These are phyloP conservation scores for Candida caryicola DNA, from an alignment of 805 yeast species.

Conservation along the genomic window DNA sequence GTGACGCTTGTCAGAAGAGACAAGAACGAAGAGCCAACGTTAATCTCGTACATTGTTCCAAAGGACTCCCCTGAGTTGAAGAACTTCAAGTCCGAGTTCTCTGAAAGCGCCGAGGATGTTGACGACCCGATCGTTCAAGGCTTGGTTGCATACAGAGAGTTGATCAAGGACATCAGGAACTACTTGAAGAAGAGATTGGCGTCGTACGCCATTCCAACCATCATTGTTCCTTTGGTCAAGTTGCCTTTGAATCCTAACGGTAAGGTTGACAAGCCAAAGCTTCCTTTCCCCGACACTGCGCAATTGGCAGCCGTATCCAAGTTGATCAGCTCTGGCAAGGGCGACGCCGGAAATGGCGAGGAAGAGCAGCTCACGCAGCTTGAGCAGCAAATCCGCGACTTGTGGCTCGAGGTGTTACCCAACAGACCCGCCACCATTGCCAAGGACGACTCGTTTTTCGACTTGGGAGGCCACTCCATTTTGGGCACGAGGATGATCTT, in stretches of 20 bases:
- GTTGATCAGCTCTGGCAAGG: constrained; percentile 34
- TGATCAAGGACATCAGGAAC: constrained; percentile 78
- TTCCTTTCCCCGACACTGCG: constrained; percentile 90
- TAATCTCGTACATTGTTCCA: constrained; percentile 91
- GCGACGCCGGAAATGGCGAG: constrained; percentile 41
- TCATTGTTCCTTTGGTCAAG: constrained; percentile 81
- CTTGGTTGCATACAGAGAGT: constrained; percentile 66
- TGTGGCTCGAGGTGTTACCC: constrained; percentile 87
- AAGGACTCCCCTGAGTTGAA: constrained; percentile 45
- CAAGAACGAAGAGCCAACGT: constrained; percentile 86
- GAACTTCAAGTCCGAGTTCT: constrained; percentile 47
- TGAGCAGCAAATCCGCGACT: constrained; percentile 68
- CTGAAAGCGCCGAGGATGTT: constrained; percentile 35
- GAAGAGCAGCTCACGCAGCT: constrained; percentile 50
- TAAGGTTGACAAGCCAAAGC: constrained; percentile 93
- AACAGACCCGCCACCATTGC: constrained; percentile 75
- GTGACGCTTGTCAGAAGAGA: constrained; percentile 89
- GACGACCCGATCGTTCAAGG: constrained; percentile 75
- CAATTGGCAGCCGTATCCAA: constrained; percentile 76
- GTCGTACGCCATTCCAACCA: constrained; percentile 87
- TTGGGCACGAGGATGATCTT: constrained; percentile 96
- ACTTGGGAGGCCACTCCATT: constrained; percentile 96
- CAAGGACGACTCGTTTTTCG: constrained; percentile 88
- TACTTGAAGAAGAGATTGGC: constrained; percentile 83
- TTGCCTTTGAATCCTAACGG: constrained; percentile 97